phyloP scores from a whole-genome alignment of 129 eudicot species.

The Arctium minus region DNA sequence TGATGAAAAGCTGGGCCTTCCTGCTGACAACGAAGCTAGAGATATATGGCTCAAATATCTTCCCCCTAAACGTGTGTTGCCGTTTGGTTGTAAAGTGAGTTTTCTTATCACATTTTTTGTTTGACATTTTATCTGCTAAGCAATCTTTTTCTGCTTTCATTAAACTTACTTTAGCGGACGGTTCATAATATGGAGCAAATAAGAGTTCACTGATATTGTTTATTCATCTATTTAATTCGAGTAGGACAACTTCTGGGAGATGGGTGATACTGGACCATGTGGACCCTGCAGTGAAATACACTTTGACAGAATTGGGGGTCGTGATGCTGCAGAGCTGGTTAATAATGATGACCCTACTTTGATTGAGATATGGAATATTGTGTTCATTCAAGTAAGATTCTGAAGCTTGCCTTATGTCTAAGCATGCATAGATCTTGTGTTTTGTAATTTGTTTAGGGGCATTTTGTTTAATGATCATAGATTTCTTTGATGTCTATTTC shows the following conservation, averaged over 20 bases:
- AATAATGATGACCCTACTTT: slow-evolving; percentile 94
- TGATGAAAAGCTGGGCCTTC: slow-evolving; percentile 84
- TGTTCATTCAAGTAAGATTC: slow-evolving; percentile 79
- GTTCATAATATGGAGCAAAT: neutral
- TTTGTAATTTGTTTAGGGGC: neutral
- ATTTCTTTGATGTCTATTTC: neutral
- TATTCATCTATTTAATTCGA: neutral
- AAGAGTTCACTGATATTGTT: slow-evolving; percentile 1
- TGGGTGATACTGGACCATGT: slow-evolving; percentile 99
- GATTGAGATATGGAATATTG: slow-evolving; percentile 95
- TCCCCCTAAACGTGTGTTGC: slow-evolving; percentile 46
- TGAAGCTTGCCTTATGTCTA: neutral
- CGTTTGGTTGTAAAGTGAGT: slow-evolving; percentile 43
- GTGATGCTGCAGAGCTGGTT: slow-evolving; percentile 86
- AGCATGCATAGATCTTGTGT: neutral
- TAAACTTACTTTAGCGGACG: too few species aligned
- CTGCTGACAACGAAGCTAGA: slow-evolving; percentile 81
- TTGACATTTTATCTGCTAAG: too few species aligned
- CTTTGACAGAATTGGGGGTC: slow-evolving; percentile 84
- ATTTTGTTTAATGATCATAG: neutral
- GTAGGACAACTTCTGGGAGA: slow-evolving; percentile 99
- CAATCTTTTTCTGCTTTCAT: too few species aligned
- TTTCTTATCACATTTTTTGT: neutral
- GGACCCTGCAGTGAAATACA: slow-evolving; percentile 99
- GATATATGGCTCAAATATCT: slow-evolving; percentile 78